Conservation (phyloP, 257 asterid genomes). For the Solanum pimpinellifolium region DNA sequence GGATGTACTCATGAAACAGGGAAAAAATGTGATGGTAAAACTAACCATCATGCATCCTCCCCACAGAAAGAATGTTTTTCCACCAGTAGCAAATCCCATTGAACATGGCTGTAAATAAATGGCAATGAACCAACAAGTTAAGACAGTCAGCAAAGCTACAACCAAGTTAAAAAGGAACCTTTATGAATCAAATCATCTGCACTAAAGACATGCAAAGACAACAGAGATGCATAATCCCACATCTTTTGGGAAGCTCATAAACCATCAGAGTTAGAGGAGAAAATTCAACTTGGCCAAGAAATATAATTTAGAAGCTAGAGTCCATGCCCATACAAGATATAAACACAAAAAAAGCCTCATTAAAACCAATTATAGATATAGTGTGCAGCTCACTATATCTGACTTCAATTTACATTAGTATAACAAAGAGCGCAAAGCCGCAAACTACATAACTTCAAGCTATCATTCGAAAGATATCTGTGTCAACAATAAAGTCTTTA, state of each 20-base stretch:
- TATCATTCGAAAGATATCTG: not conserved
- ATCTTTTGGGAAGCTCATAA: not conserved
- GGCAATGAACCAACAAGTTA: not conserved
- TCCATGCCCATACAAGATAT: not conserved
- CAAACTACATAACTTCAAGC: not conserved
- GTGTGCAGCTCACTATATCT: not conserved
- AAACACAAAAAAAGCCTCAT: not conserved
- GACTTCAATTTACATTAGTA: not conserved
- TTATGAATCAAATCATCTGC: not conserved
- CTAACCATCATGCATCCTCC: slow-evolving; percentile 99
- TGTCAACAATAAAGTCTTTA: not conserved
- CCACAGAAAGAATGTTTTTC: slow-evolving; percentile 94
- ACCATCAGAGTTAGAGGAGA: not conserved
- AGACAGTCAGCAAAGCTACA: slow-evolving; percentile 2
- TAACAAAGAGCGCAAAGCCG: not conserved
- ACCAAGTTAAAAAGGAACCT: not conserved
- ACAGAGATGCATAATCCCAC: not conserved
- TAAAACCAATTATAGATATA: not conserved
- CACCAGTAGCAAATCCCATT: slow-evolving; percentile 99
- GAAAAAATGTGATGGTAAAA: not conserved
- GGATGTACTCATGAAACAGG: not conserved
- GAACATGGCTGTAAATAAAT: slow-evolving; percentile 76
- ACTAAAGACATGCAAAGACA: not conserved
- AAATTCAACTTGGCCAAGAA: not conserved
- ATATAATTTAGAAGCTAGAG: not conserved